Evolutionary conservation across 2,329 filamentous ascomycete genomes (phyloP).

Genomic region (Onygenales sp.): DNA sequence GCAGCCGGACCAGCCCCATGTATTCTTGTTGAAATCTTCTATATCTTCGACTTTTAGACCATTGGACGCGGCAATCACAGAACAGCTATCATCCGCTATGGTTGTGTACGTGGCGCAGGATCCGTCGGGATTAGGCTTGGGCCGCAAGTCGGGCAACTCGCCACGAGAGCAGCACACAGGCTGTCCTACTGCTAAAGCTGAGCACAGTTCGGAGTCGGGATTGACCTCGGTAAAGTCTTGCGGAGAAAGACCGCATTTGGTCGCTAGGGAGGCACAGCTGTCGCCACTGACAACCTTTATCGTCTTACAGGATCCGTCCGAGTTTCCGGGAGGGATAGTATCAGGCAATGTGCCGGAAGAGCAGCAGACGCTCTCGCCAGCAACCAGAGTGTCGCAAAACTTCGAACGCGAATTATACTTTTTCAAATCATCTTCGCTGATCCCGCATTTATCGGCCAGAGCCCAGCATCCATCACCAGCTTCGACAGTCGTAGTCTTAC

Average conservation of each 20-base stretch:
- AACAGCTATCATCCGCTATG: constrained; percentile 26
- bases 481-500: not conserved
- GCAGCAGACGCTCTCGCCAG: not conserved
- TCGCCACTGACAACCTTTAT: constrained; percentile 28
- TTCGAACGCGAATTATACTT: not conserved
- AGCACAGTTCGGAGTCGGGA: constrained; percentile 16
- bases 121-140: constrained; percentile 26
- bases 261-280: constrained; percentile 28
- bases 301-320: not conserved
- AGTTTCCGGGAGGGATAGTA: not conserved
- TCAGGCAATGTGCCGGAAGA: not conserved
- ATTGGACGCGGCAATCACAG: constrained; percentile 22
- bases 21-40: constrained; percentile 31
- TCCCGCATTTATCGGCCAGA: not conserved
- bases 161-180: constrained; percentile 29
- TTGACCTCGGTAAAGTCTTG: constrained; percentile 34
- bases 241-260: constrained; percentile 30
- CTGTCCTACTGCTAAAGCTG: constrained; percentile 10
- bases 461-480: not conserved
- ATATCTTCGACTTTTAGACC: constrained; percentile 30
- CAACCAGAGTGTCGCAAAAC: not conserved
- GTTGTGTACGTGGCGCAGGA: constrained; percentile 29
- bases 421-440: not conserved
- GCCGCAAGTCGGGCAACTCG: constrained; percentile 23
- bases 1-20: constrained; percentile 38